Evolutionary conservation across 2,329 filamentous ascomycete species (phyloP), one percentile per base, ranked within the genome.

Genomic region (Colletotrichum cereale): DNA sequence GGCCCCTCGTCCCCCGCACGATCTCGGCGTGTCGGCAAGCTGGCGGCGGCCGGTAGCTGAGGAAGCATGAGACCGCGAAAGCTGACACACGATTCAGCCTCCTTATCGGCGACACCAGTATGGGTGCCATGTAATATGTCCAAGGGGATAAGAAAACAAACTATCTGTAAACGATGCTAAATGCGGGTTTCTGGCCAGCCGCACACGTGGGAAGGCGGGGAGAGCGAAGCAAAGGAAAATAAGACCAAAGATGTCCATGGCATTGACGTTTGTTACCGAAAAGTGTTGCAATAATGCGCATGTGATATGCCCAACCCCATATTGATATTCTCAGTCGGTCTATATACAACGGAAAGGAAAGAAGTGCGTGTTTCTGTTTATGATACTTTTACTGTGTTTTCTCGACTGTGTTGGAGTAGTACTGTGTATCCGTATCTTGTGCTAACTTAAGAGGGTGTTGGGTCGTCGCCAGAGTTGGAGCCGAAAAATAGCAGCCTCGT

Each of bases 71-170:
- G 18, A 56, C 14, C 11, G 2, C 18, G 53, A 38, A 36, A 38
- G 34, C 12, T 56, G 31, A 56, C 34, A 56, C 53, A 38, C 53
- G 34, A 38, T 56, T 38, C 53, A 38, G 34, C 53, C 53, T 24
- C 53, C 8, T 56, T 21, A 21, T 31, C 53, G n/a, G 12, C 31
- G n/a, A 16, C 34, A 26, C 34, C 34, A 38, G 53, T n/a, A 56
- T 40, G 34, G 34, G 14, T 56, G 14, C 12, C 2, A 14, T 56
- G 53, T 12, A 18, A 56, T 21, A 38, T 38, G 26, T 38, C 7
- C 11, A n/a, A 56, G 42, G 14, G 21, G 42, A 8, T 0, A 4
- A 6, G 42, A 11, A 38, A 14, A 38, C 12, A 38, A 38, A 38
- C 1, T 3, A 38, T 3, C 36, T 0, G 12, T n/a, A 8, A 26